A percentile compares a stretch with the other conserved stretches of the same genome.
Conservation (phyloP, 768 basidiomycete species). For the Rhizopogon roseolus region DNA sequence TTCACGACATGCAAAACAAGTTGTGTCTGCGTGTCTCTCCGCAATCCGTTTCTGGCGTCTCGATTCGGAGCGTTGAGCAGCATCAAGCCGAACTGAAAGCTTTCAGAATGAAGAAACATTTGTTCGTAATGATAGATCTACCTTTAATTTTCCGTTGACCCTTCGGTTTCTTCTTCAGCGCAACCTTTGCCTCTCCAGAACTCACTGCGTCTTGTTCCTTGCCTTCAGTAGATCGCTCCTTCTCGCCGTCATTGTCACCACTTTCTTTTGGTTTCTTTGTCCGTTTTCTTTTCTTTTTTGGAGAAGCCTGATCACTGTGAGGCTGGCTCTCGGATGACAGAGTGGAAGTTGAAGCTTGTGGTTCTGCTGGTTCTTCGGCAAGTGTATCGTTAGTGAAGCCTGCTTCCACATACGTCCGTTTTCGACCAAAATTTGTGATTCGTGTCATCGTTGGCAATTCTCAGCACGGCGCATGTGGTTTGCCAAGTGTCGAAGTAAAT, state of each 20-base stretch:
- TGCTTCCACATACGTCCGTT: constrained; percentile 67
- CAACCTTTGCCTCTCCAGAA: constrained; percentile 16
- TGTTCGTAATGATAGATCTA: constrained; percentile 7
- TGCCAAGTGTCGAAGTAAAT: too few species aligned
- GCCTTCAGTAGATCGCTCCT: constrained; percentile 15
- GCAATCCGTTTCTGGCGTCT: constrained; percentile 62
- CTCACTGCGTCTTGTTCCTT: constrained; percentile 9
- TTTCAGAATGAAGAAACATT: background rate
- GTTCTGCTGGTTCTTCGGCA: background rate
- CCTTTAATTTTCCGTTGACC: constrained; percentile 24
- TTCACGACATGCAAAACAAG: constrained; percentile 84
- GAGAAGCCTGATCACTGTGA: constrained; percentile 16
- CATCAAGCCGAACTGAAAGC: constrained; percentile 14
- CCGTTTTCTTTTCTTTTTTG: constrained; percentile 60
- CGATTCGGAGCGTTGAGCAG: constrained; percentile 41
- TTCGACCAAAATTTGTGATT: constrained; percentile 68
- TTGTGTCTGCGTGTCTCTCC: constrained; percentile 52
- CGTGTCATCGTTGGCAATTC: constrained; percentile 52
- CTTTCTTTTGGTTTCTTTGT: constrained; percentile 36
- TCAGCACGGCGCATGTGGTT: background rate
- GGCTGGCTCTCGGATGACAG: constrained; percentile 4
- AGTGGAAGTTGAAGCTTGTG: background rate
- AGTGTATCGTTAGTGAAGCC: constrained; percentile 34
- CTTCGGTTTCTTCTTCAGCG: constrained; percentile 16
- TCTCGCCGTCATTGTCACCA: background rate